Base-by-base conservation (phyloP, 129 eudicot genomes). In the Pseudognaphalium luteoalbum region DNA sequence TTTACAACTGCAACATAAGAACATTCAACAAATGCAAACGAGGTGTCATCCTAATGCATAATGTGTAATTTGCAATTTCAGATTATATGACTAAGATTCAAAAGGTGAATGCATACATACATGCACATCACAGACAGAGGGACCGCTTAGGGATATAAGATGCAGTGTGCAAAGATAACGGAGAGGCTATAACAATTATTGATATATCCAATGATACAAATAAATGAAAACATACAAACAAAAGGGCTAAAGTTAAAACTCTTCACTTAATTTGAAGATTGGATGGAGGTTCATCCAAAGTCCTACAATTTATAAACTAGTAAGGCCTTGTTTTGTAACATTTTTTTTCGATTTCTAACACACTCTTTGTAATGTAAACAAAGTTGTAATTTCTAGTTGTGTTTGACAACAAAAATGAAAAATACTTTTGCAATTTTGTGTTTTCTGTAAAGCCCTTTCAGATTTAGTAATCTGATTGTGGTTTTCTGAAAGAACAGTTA, bases 1-100 rank as follows among this genome's bases (percentile, higher is more conserved):
- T 83, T 86, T 54, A 91, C 78, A 66, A 87, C 97, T 94, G 91
- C 84, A 82, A 74, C 16, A 81, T 0, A 81, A n/a, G 34, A 22
- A 7, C 39, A 65, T 35, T 30, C 4, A 75, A 60, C 20, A 33
- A 37, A 37, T 50, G 57, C 37, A 51, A 39, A 73, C 34, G 33
- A 14, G 41, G 6, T 19, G 19, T 50, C 14, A 58, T 25, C 66
- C 69, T 12, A 29, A 42, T 51, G 80, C 70, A 44, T 3, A 5
- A 72, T 9, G 65, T 50, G 74, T 69, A 12, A 17, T 8, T 22
- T 34, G 25, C 39, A 22, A 16, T 37, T 58, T 16, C 17, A 28
- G 33, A 39, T 59, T 33, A 25, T 30, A 39, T 56, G 62, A 52
- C 60, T 17, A 52, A 56, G 6, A 56, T 56, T 19, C 62, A 11